A percentile compares a stretch with the other conserved stretches of the same genome.
These are phyloP conservation scores for Pythium dissimile DNA, from an alignment of 352 stramenopile species.

Conservation along the genomic window DNA sequence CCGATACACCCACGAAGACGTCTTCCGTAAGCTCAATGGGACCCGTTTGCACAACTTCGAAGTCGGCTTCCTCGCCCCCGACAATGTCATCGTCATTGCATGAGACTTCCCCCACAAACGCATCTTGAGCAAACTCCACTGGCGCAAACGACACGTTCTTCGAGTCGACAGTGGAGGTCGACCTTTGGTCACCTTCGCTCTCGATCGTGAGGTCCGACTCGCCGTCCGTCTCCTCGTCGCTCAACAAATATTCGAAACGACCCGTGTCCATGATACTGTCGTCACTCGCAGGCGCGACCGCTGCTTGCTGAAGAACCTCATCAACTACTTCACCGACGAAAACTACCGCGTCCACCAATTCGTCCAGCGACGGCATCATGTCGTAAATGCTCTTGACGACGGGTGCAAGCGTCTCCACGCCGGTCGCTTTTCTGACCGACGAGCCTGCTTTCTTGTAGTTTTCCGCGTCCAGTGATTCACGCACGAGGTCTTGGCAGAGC, in stretches of 20 bases:
- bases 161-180: neutral
- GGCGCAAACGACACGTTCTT: neutral
- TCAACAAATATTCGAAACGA: conserved; percentile 17
- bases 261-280: conserved; percentile 8
- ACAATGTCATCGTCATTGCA: neutral
- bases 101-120: neutral
- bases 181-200: neutral
- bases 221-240: conserved; percentile 10
- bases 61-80: neutral
- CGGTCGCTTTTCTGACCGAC: conserved; percentile 39
- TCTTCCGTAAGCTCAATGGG: neutral
- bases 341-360: conserved; percentile 48
- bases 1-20: neutral
- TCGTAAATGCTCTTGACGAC: conserved; percentile 46
- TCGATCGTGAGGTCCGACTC: neutral
- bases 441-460: conserved; percentile 55
- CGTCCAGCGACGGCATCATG: conserved; percentile 61
- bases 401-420: conserved; percentile 37
- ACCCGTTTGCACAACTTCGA: neutral
- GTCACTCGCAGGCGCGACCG: conserved; percentile 15
- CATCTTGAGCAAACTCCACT: neutral
- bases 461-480: conserved; percentile 54
- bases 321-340: conserved; percentile 63
- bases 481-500: conserved; percentile 55
- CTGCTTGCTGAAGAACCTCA: conserved; percentile 27